Base-by-base conservation (phyloP, 2,329 filamentous ascomycete genomes). In the Fusarium sp. region DNA sequence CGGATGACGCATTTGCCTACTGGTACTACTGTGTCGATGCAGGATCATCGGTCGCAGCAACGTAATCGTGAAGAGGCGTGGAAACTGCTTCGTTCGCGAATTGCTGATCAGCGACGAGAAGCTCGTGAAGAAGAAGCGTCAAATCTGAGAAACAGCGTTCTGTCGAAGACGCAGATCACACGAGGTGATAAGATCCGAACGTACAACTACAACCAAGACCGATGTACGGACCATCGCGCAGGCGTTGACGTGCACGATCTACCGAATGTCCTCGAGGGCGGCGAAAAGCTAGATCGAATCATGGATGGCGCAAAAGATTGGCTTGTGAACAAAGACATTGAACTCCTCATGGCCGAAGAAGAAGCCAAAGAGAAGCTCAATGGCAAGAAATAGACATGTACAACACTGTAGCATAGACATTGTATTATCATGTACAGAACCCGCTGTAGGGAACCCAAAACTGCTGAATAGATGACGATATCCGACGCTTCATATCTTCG, bases 161-260 rank as follows among this genome's bases (percentile, higher is more conserved):
- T 97, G 71, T 91, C 93, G 39, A 89, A 91, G 74, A 91, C 95
- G 63, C 92, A 92, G 77, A 95, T 96, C 84, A 96, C 95, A 11
- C 89, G 96, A 45, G 94, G 94, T 51, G 95, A 98, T 84, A 99
- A 99, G 85, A 92, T 99, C 65, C 87, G 95, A 68, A 98, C 95
- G 1, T 98, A 98, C 82, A 97, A 98, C 81, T 91, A 89, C 82
- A 85, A 84, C 71, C 89, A 90, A 79, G 88, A 95, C 81, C 87
- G 95, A 47, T 95, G 96, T 74, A 97, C 95, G 4, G 95, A 98
- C 78, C 95, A 98, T 82, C 87, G 95, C 44, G 94, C 92, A 76
- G 94, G 93, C 0, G 81, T 93, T 42, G 95, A 95, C 62, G 87
- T 95, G 20, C 91, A 95, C 79, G 93, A 95, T 79, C 83, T 98